These are phyloP conservation scores for Posidonia australis DNA, from an alignment of 106 monocot species.

Conservation along the genomic window DNA sequence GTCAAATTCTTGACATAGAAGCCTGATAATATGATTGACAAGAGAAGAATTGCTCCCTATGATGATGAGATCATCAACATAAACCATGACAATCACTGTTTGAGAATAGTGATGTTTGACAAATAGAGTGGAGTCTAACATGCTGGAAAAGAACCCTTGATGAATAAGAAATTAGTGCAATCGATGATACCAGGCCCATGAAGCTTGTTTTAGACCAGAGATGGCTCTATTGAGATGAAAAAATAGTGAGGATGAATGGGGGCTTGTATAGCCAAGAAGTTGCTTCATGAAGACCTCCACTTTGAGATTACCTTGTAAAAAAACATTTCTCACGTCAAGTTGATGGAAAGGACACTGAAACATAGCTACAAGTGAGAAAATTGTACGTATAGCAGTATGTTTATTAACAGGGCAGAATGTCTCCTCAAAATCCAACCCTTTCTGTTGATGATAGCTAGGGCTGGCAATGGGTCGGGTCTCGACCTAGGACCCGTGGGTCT, in stretches of 20 bases:
- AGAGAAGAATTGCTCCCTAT: not conserved
- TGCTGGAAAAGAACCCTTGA: not conserved
- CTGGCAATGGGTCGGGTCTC: too few species aligned
- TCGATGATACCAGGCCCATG: not conserved
- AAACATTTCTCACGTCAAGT: not conserved
- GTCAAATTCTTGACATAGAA: too few species aligned
- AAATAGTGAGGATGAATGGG: not conserved
- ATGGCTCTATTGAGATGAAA: not conserved
- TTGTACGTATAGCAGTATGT: not conserved
- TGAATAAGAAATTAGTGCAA: not conserved
- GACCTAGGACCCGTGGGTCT: too few species aligned
- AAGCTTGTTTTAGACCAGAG: not conserved
- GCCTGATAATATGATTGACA: not conserved
- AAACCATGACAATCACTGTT: too few species aligned
- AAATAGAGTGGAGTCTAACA: not conserved
- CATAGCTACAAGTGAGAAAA: not conserved
- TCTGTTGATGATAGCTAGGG: too few species aligned
- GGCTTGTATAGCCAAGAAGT: not conserved
- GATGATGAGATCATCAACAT: too few species aligned
- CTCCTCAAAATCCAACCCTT: not conserved
- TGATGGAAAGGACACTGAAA: not conserved
- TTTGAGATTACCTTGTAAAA: not conserved
- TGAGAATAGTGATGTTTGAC: not conserved
- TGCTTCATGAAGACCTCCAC: not conserved
- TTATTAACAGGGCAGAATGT: slow-evolving; percentile 1